phyloP scores from a whole-genome alignment of 257 asterid genomes.

The Verbena officinalis region DNA sequence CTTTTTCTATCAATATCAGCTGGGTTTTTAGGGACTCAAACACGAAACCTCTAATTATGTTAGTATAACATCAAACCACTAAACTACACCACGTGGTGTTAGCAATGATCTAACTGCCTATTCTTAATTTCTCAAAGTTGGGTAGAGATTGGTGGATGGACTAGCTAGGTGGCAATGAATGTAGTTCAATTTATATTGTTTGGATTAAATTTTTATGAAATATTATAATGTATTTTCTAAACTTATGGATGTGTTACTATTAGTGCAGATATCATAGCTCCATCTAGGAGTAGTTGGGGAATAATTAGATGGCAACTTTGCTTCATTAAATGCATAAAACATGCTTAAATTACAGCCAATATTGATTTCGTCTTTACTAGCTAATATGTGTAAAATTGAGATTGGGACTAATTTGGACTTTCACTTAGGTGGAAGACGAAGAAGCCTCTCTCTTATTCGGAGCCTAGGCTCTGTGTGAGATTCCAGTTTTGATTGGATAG shows the following conservation, averaged over 20 bases:
- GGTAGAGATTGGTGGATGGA: neutral
- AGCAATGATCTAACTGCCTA: neutral
- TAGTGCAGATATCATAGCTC: neutral
- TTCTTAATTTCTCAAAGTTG: neutral
- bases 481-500: neutral
- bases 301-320: neutral
- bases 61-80: too few relatives aligned
- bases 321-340: neutral
- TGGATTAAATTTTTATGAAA: too few relatives aligned
- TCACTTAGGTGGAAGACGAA: neutral
- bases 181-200: too few relatives aligned
- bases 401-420: neutral
- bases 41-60: too few relatives aligned
- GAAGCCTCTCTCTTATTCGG: neutral
- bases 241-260: neutral
- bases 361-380: neutral
- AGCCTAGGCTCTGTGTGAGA: neutral
- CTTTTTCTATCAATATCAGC: too few relatives aligned
- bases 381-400: neutral
- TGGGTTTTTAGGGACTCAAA: too few relatives aligned
- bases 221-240: too few relatives aligned
- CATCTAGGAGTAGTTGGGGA: too few relatives aligned
- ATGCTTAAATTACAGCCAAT: neutral
- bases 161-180: too few relatives aligned
- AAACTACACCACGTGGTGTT: too few relatives aligned